Evolutionary conservation across 352 stramenopile genomes (phyloP).

Genomic region (Thalassiosira mediterranea): DNA sequence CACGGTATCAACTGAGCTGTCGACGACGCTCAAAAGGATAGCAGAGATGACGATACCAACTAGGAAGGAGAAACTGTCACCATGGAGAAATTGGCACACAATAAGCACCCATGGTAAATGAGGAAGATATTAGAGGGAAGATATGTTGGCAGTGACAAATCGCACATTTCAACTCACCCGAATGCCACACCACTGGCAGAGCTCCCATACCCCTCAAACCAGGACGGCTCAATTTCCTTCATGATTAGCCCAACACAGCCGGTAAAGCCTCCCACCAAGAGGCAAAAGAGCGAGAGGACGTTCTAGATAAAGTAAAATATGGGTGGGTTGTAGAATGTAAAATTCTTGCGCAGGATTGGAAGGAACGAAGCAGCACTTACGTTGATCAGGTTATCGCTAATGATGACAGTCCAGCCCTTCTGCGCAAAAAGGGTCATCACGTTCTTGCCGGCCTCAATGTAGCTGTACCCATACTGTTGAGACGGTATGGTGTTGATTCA

Average conservation of each 20-base stretch:
- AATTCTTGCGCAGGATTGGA: no score
- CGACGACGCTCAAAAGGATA: constrained; percentile 90
- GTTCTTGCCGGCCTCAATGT: constrained; percentile 90
- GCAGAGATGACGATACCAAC: constrained; percentile 90
- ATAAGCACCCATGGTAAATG: no score
- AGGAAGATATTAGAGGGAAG: no score
- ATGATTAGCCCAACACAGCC: constrained; percentile 45
- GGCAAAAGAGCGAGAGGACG: constrained; percentile 40
- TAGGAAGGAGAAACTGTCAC: constrained; percentile 91
- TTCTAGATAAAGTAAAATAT: constrained; percentile 54
- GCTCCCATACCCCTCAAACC: constrained; percentile 38
- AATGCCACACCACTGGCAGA: constrained; percentile 31
- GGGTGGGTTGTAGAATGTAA: no score
- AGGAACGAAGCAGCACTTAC: constrained; percentile 91
- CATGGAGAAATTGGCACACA: no score
- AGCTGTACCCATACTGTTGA: constrained; percentile 92
- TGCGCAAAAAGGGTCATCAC: constrained; percentile 92
- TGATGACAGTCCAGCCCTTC: constrained; percentile 94
- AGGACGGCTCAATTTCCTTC: constrained; percentile 26
- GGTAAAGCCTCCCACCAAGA: constrained; percentile 47
- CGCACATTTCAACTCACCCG: no score
- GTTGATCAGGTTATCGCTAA: constrained; percentile 96
- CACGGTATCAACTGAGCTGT: constrained; percentile 93
- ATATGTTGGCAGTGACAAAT: no score
- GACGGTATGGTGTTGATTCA: no score